These are phyloP conservation scores for Wickerhamomyces ciferrii DNA, from an alignment of 805 yeast species.

Conservation along the genomic window DNA sequence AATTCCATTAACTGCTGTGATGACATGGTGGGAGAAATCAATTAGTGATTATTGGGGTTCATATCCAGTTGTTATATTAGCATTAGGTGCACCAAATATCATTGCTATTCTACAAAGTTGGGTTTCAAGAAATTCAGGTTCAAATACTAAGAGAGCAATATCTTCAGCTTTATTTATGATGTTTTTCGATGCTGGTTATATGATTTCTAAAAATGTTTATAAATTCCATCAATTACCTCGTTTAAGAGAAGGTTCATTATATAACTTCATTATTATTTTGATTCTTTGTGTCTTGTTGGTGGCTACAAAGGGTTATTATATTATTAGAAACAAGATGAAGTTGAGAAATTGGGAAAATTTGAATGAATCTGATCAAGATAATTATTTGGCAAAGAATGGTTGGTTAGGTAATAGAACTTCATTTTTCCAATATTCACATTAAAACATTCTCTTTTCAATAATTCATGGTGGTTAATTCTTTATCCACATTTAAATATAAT, in stretches of 20 bases:
- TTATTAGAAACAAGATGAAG: neutral
- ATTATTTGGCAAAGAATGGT: neutral
- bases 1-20: neutral
- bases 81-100: neutral
- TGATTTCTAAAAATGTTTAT: neutral
- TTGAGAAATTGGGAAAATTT: neutral
- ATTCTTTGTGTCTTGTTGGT: neutral
- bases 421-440: neutral
- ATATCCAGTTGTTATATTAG: neutral
- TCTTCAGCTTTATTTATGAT: neutral
- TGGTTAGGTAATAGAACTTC: constrained; percentile 1
- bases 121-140: neutral
- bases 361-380: neutral
- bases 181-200: neutral
- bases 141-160: neutral
- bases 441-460: too few relatives aligned
- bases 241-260: neutral
- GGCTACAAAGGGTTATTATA: neutral
- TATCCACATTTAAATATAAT: too few relatives aligned
- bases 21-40: neutral
- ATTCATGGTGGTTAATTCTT: too few relatives aligned
- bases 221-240: neutral
- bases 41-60: neutral
- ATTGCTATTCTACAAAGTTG: neutral
- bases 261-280: neutral